Conservation (phyloP, 176 grass and related monocot species). For the Lolium perenne region DNA sequence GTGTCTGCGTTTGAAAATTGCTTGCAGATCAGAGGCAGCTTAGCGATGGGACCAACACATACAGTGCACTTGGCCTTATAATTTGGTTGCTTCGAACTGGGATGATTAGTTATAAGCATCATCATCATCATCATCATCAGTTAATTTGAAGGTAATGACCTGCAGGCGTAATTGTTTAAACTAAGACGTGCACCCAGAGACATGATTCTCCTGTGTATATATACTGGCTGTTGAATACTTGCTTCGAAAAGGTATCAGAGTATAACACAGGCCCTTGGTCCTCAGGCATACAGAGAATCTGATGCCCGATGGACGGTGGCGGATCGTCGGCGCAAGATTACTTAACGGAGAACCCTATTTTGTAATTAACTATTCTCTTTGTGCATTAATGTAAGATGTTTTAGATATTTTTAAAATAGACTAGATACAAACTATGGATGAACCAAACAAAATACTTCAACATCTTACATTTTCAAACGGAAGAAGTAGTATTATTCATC, state of each 20-base stretch:
- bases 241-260: neutral
- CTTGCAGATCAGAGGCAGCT: slow-evolving; percentile 28
- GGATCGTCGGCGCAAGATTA: neutral
- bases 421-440: too few relatives aligned
- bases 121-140: too few relatives aligned
- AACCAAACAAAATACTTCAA: too few relatives aligned
- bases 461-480: too few relatives aligned
- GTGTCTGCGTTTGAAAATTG: slow-evolving; percentile 31
- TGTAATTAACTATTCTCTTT: too few relatives aligned
- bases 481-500: neutral
- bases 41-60: slow-evolving; percentile 3
- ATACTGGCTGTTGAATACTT: neutral
- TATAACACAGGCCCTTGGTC: neutral
- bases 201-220: slow-evolving; percentile 2
- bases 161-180: neutral
- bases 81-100: neutral
- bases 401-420: too few relatives aligned
- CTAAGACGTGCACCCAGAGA: too few relatives aligned
- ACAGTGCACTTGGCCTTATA: neutral
- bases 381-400: too few relatives aligned
- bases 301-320: neutral
- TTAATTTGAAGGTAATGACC: neutral
- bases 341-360: neutral
- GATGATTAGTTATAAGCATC: slow-evolving; percentile 15
- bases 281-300: neutral